These are phyloP conservation scores for Backusella luteola DNA, from an alignment of 192 early-diverging fungal genomes.

Conservation along the genomic window DNA sequence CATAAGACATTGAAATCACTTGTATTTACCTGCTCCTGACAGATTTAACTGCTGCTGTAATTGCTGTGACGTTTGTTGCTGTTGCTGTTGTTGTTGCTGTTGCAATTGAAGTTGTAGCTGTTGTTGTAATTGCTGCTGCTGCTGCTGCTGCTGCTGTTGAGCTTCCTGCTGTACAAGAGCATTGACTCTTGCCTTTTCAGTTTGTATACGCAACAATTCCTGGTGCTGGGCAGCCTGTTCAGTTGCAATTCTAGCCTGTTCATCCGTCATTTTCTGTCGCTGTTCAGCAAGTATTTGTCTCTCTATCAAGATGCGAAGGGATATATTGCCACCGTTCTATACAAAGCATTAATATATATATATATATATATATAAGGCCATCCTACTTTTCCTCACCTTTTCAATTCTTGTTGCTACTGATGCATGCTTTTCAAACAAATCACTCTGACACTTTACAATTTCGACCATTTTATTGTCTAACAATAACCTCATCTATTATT, in stretches of 20 bases:
- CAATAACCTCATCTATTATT: background rate
- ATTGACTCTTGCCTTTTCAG: slow-evolving; percentile 19
- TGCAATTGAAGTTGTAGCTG: background rate
- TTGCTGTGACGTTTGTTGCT: slow-evolving; percentile 5
- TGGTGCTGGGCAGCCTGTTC: slow-evolving; percentile 30
- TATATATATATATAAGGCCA: background rate
- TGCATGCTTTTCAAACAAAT: slow-evolving; percentile 25
- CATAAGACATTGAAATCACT: background rate
- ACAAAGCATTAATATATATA: background rate
- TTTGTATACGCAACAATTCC: slow-evolving; percentile 18
- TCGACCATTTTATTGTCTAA: slow-evolving; percentile 19
- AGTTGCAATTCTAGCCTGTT: slow-evolving; percentile 15
- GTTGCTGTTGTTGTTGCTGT: background rate
- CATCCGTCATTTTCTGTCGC: slow-evolving; percentile 29
- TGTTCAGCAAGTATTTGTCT: slow-evolving; percentile 25
- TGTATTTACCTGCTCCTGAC: slow-evolving; percentile 4
- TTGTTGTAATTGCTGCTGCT: background rate
- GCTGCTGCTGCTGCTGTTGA: background rate
- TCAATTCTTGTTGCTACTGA: slow-evolving; percentile 6
- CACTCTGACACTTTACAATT: slow-evolving; percentile 26
- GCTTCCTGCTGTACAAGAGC: slow-evolving; percentile 11
- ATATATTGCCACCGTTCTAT: background rate
- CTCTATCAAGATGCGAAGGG: slow-evolving; percentile 9
- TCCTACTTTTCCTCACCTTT: background rate
- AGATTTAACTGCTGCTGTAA: background rate